Evolutionary conservation across 345 rosid species (phyloP).

Genomic region (Citrus sinensis): DVS_A1.0 CM039166.1:24524501-24525000

Average conservation of each 20-base stretch:
- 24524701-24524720: not conserved
- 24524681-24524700: not conserved
- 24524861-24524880: constrained; percentile 69
- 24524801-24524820: not conserved
- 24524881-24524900: constrained; percentile 96
- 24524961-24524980: constrained; percentile 97
- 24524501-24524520: not conserved
- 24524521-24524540: not conserved
- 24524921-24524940: constrained; percentile 87
- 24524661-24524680: not conserved
- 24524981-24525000: constrained; percentile 99
- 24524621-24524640: not conserved
- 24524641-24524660: not conserved
- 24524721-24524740: not conserved
- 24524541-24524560: not conserved
- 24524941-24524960: constrained; percentile 93
- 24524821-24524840: not conserved
- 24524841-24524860: constrained; percentile 13
- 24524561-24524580: not conserved
- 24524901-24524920: constrained; percentile 97
- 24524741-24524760: not conserved
- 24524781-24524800: not conserved
- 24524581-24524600: not conserved
- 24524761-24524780: not conserved
- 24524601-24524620: not conserved